Conservation (phyloP, 139 green algal genomes). For the Coelastrella sp. region DNA sequence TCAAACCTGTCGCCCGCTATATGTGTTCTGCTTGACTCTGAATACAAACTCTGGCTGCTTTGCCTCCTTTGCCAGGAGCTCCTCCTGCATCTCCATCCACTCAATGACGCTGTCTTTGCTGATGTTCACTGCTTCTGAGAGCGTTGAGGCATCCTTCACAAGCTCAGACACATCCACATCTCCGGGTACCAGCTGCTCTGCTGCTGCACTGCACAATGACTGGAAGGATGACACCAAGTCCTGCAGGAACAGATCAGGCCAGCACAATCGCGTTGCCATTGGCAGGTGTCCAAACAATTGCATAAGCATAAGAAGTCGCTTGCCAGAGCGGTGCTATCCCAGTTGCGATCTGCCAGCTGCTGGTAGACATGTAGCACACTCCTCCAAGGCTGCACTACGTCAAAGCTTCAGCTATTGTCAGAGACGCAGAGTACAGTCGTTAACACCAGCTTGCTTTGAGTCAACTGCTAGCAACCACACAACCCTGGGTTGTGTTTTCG, state of each 20-base stretch:
- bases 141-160: slow-evolving; percentile 42
- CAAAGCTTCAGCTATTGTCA: too few species aligned
- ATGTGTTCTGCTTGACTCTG: slow-evolving; percentile 51
- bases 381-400: too few species aligned
- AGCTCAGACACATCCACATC: slow-evolving; percentile 38
- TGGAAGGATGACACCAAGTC: slow-evolving; percentile 54
- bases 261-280: background rate
- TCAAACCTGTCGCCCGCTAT: slow-evolving; percentile 9
- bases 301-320: background rate
- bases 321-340: too few species aligned
- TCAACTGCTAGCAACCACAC: background rate
- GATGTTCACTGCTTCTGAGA: slow-evolving; percentile 50
- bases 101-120: slow-evolving; percentile 53
- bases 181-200: background rate
- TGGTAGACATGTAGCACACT: too few species aligned
- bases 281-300: too few species aligned
- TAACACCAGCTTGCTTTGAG: background rate
- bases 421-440: too few species aligned
- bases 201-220: slow-evolving; percentile 17
- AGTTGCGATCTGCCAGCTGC: too few species aligned
- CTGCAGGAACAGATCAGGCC: slow-evolving; percentile 4
- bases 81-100: slow-evolving; percentile 58
- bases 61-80: slow-evolving; percentile 48
- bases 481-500: background rate
- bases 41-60: slow-evolving; percentile 57